phyloP scores from a whole-genome alignment of 2,329 filamentous ascomycete genomes.

The Rhexocercosporidium sp. region DNA sequence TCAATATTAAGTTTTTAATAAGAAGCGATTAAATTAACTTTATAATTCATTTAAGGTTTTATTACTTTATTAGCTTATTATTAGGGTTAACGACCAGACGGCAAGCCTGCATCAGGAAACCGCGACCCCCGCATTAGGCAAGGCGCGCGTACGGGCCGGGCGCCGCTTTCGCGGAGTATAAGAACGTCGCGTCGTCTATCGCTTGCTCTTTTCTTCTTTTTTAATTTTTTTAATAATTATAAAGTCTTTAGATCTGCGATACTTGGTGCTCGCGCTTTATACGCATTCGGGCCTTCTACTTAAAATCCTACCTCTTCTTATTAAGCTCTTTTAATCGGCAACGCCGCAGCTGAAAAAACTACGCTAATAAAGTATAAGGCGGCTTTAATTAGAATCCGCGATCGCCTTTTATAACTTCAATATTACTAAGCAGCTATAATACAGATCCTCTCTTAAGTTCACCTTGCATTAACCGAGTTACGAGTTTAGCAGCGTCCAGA shows the following conservation, averaged over 20 bases:
- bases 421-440: slow-evolving; percentile 25
- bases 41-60: too few relatives aligned
- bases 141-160: slow-evolving; percentile 1
- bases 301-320: slow-evolving; percentile 5
- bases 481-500: slow-evolving; percentile 21
- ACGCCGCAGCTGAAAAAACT: slow-evolving; percentile 27
- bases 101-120: neutral
- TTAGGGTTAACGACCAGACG: slow-evolving; percentile 4
- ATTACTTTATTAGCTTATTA: too few relatives aligned
- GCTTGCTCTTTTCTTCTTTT: neutral
- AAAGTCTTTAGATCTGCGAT: neutral
- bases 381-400: neutral
- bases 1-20: too few relatives aligned
- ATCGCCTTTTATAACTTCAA: slow-evolving; percentile 23
- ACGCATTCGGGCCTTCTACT: slow-evolving; percentile 30
- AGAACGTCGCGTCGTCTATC: slow-evolving; percentile 6
- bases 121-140: slow-evolving; percentile 1
- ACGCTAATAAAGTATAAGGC: neutral
- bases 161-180: slow-evolving; percentile 14
- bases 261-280: slow-evolving; percentile 15
- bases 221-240: neutral
- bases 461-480: slow-evolving; percentile 29
- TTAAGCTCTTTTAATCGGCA: slow-evolving; percentile 26
- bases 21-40: too few relatives aligned
- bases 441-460: slow-evolving; percentile 7